Percentiles rank a stretch among this genome's conserved stretches.
Evolutionary conservation across 2,329 filamentous ascomycete genomes (phyloP).

Genomic region (Aureobasidium melanogenum): DNA sequence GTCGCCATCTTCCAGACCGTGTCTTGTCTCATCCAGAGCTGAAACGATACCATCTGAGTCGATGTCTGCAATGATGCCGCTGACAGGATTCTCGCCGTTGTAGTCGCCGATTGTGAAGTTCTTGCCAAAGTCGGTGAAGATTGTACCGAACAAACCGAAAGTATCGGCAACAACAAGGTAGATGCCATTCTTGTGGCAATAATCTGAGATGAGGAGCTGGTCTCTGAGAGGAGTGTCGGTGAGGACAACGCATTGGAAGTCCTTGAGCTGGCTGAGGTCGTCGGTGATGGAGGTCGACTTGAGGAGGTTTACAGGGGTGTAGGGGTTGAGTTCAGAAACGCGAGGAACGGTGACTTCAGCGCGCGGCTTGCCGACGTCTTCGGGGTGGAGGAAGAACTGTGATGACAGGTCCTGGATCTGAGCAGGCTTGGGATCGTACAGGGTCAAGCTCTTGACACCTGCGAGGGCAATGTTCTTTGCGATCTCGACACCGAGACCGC

Average conservation of each 20-base stretch:
- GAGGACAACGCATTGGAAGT: conserved; percentile 86
- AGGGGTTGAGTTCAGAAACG: conserved; percentile 90
- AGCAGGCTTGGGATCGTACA: conserved; percentile 81
- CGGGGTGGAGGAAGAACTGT: conserved; percentile 87
- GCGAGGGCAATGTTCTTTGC: conserved; percentile 98
- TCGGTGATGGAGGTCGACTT: conserved; percentile 55
- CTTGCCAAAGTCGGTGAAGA: conserved; percentile 96
- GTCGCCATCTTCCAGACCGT: conserved; percentile 93
- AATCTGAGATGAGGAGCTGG: conserved; percentile 79
- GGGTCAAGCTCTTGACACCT: conserved; percentile 91
- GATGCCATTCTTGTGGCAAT: conserved; percentile 89
- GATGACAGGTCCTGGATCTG: conserved; percentile 84
- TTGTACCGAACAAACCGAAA: conserved; percentile 85
- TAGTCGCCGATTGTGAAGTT: conserved; percentile 86
- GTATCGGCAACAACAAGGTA: conserved; percentile 82
- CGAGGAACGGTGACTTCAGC: conserved; percentile 79
- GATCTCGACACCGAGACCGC: conserved; percentile 93
- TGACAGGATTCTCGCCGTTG: conserved; percentile 79
- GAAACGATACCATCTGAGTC: conserved; percentile 86
- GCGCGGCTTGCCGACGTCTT: conserved; percentile 86
- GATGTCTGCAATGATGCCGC: conserved; percentile 83
- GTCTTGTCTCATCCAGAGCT: conserved; percentile 85
- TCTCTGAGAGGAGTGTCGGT: conserved; percentile 74
- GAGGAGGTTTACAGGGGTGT: conserved; percentile 82
- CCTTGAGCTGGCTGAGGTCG: conserved; percentile 73